These are phyloP conservation scores for Cyamopsis tetragonoloba DNA, from an alignment of 306 rosid genomes.

Conservation along the genomic window DNA sequence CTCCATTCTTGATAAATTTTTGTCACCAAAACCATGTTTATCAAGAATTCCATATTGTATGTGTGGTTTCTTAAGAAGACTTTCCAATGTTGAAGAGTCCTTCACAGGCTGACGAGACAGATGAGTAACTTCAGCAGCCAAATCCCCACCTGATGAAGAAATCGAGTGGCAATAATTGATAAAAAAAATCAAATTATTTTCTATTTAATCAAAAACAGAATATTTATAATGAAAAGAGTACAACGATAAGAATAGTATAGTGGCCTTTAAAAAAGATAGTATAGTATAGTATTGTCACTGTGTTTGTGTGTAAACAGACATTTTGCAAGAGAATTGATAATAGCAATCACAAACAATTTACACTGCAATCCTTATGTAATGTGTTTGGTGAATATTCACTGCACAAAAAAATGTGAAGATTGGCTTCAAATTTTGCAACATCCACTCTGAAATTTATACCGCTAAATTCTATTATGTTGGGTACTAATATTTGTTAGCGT, in stretches of 20 bases:
- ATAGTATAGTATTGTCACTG: too few relatives aligned
- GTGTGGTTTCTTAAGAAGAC: slow-evolving; percentile 98
- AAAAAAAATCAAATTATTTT: not conserved
- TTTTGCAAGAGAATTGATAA: slow-evolving; percentile 3
- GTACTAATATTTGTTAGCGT: not conserved
- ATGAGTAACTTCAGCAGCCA: slow-evolving; percentile 61
- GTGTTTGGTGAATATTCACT: not conserved
- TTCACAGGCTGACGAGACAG: slow-evolving; percentile 86
- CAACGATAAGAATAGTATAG: not conserved
- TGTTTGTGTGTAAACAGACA: too few relatives aligned
- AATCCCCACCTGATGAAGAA: slow-evolving; percentile 66
- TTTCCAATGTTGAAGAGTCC: slow-evolving; percentile 78
- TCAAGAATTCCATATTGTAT: slow-evolving; percentile 68
- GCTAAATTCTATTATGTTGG: not conserved
- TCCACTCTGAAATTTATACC: not conserved
- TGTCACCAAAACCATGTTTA: slow-evolving; percentile 80
- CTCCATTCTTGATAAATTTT: slow-evolving; percentile 59
- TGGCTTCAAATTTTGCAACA: not conserved
- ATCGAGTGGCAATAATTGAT: not conserved
- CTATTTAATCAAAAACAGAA: not conserved
- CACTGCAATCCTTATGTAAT: not conserved
- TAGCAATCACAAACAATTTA: slow-evolving; percentile 10
- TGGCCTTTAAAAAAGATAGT: too few relatives aligned
- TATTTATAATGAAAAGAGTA: not conserved
- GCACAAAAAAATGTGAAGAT: not conserved